These are phyloP conservation scores for Didymella segeticola DNA, from an alignment of 2,329 filamentous ascomycete species.

Conservation along the genomic window DNA sequence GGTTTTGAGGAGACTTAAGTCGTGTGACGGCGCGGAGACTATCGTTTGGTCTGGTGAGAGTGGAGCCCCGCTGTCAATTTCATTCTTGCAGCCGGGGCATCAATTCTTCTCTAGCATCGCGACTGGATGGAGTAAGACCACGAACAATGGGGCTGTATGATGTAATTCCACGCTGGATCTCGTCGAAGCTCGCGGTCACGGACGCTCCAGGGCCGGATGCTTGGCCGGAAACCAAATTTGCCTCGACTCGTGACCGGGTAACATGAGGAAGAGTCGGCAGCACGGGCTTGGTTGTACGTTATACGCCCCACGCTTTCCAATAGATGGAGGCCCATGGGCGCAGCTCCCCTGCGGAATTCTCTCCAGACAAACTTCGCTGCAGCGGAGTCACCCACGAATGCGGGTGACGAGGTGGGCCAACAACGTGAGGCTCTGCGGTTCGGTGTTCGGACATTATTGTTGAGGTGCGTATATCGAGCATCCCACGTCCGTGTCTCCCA, in stretches of 20 bases:
- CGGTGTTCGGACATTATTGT: conserved; percentile 9
- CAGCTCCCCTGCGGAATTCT: conserved; percentile 2
- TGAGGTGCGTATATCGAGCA: conserved; percentile 7
- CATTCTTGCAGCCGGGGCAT: conserved; percentile 23
- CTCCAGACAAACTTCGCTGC: conserved; percentile 8
- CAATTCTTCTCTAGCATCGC: conserved; percentile 23
- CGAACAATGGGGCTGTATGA: conserved; percentile 29
- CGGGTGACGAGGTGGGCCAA: conserved; percentile 5
- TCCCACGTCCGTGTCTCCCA: conserved; percentile 7
- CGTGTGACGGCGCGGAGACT: conserved; percentile 24
- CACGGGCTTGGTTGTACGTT: conserved; percentile 19
- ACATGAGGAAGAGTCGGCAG: conserved; percentile 13
- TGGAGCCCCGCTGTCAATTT: conserved; percentile 32
- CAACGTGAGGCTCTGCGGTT: conserved; percentile 9
- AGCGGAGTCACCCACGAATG: conserved; percentile 18
- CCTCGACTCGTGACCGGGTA: conserved; percentile 22
- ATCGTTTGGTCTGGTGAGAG: conserved; percentile 23
- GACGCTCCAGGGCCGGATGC: conserved; percentile 8
- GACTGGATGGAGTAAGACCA: conserved; percentile 26
- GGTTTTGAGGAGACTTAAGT: conserved; percentile 34
- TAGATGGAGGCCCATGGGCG: conserved; percentile 20
- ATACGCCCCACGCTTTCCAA: conserved; percentile 19
- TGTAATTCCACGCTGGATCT: conserved; percentile 26
- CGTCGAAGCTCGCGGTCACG: conserved; percentile 17
- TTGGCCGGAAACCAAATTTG: conserved; percentile 15